phyloP scores from a whole-genome alignment of 2,329 filamentous ascomycete genomes.

The Colletotrichum gloeosporioides region DNA sequence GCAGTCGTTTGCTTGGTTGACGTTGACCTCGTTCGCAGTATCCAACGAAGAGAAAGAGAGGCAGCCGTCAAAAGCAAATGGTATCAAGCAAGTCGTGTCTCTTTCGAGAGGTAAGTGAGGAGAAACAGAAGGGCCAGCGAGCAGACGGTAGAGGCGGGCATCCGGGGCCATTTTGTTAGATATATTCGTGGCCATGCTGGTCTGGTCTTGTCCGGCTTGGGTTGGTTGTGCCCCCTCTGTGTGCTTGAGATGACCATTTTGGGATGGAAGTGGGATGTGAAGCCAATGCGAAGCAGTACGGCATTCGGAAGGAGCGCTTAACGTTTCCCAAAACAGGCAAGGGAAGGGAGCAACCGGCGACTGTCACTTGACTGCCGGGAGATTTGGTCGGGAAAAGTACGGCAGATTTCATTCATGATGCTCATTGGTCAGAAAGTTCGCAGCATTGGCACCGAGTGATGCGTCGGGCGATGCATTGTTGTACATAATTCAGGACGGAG shows the following conservation, averaged over 20 bases:
- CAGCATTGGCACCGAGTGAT: not conserved
- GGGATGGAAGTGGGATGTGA: conserved; percentile 6
- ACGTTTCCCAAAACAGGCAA: not conserved
- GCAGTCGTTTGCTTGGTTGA: not conserved
- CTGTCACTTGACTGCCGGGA: not conserved
- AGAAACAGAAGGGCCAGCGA: not conserved
- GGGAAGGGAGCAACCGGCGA: conserved; percentile 20
- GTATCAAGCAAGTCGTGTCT: not conserved
- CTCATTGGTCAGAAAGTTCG: not conserved
- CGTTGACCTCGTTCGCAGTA: not conserved
- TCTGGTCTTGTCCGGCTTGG: not conserved
- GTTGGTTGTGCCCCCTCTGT: not conserved
- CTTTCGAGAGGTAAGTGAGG: not conserved
- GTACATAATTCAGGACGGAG: not conserved
- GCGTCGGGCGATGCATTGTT: not conserved
- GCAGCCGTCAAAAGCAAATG: not conserved
- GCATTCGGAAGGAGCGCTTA: conserved; percentile 17
- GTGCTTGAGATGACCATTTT: conserved; percentile 12
- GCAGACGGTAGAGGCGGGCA: not conserved
- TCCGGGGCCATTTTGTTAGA: not conserved
- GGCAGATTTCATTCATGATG: not conserved
- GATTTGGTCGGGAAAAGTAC: not conserved
- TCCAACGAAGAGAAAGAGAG: not conserved
- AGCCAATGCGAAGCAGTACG: conserved; percentile 8
- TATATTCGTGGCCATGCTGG: conserved; percentile 4